Evolutionary conservation across 345 rosid genomes (phyloP), one percentile per base, ranked within the genome.

Genomic region (Melaleuca quinquenervia): DNA sequence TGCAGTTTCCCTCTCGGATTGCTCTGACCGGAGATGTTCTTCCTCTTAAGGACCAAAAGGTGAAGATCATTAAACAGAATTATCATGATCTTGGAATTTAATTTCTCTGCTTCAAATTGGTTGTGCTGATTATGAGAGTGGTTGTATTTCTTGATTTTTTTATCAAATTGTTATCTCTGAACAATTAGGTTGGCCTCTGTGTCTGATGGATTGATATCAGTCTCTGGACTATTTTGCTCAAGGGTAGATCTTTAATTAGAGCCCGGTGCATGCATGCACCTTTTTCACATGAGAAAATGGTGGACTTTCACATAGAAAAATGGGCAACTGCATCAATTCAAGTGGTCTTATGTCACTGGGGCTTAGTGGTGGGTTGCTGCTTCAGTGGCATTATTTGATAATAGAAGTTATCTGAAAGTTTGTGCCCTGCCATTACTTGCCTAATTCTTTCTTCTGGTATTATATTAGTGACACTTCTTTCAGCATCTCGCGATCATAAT

Each of bases 21-120:
- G 98, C 98, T 89, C 86, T 96, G 83, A 93, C 91, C 26, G 99
- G 99, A 84, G 97, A 95, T 84, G 89, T 94, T 62, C 64, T 89
- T 85, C 93, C 96, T 90, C 94, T 96, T 76, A 91, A 88, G 75
- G 94, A 91, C 62, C 91, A 92, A 88, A 94, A 93, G 94, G 99
- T 96, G 85, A 84, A 53, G 56, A 52, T 8, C 45, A 13, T 85
- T 6, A 70, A 70, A 32, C 41, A 70, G 80, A 70, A 70, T 36
- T 32, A 41, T 36, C 18, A 41, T 36, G 48, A 41, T 70, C 36
- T 70, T 36, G 48, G 80, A 70, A 70, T 41, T 45, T 58, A 36
- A 70, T 36, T 70, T 36, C 44, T 53, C 48, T 36, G 80, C 26
- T 36, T 70, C 80, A 70, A 70, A 70, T 70, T 70, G 48, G 48